A percentile compares a stretch with the other conserved stretches of the same genome.
These are phyloP conservation scores for Phyllosticta citrichinensis DNA, from an alignment of 2,329 filamentous ascomycete species.

Conservation along the genomic window DNA sequence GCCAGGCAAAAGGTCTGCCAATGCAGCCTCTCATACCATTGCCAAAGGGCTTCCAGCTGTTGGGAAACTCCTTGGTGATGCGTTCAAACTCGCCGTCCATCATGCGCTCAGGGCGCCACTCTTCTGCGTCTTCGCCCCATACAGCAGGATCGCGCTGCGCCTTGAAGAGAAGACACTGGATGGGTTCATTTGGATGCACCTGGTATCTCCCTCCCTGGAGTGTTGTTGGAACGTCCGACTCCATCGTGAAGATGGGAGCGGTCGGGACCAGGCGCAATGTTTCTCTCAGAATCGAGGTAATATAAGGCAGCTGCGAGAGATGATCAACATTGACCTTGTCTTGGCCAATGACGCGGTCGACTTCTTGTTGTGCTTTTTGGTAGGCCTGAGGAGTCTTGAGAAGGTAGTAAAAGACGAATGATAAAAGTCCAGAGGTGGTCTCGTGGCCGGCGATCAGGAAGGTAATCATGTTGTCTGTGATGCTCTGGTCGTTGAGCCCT, in stretches of 20 bases:
- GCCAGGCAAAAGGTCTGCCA: slow-evolving; percentile 45
- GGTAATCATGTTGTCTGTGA: slow-evolving; percentile 59
- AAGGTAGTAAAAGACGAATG: slow-evolving; percentile 41
- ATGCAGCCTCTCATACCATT: slow-evolving; percentile 45
- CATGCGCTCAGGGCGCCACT: slow-evolving; percentile 40
- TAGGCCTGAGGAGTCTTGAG: slow-evolving; percentile 41
- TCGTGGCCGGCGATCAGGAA: slow-evolving; percentile 50
- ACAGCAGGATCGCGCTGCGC: slow-evolving; percentile 33
- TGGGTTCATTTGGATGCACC: slow-evolving; percentile 23
- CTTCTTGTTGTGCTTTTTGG: slow-evolving; percentile 42
- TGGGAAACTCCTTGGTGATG: slow-evolving; percentile 28
- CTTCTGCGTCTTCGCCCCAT: slow-evolving; percentile 35
- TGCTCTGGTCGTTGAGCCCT: slow-evolving; percentile 47
- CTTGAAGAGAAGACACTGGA: slow-evolving; percentile 23
- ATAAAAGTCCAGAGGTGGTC: slow-evolving; percentile 29
- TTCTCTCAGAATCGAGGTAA: slow-evolving; percentile 46
- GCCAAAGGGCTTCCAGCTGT: slow-evolving; percentile 45
- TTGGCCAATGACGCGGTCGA: slow-evolving; percentile 42
- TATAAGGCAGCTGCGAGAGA: slow-evolving; percentile 42
- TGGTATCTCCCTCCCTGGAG: slow-evolving; percentile 31
- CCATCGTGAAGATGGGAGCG: slow-evolving; percentile 40
- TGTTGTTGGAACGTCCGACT: slow-evolving; percentile 23
- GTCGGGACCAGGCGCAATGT: slow-evolving; percentile 45
- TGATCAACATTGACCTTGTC: slow-evolving; percentile 39
- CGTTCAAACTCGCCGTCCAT: slow-evolving; percentile 32